Evolutionary conservation across 192 early-diverging fungal genomes (phyloP).

Genomic region (Chytriomyces sp.): DNA sequence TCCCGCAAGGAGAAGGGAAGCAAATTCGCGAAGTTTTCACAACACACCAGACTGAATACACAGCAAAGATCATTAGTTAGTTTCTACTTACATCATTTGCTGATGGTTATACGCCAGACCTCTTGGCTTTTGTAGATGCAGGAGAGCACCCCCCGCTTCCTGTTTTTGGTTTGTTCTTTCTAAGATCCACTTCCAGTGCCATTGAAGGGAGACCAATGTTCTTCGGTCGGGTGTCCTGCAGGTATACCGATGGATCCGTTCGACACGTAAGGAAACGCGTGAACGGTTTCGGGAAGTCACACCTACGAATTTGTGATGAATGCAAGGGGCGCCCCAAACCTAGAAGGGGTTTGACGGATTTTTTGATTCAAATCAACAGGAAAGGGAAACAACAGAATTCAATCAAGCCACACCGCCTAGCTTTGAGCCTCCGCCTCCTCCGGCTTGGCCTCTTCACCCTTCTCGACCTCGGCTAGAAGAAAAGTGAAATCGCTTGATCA

Average conservation of each 20-base stretch:
- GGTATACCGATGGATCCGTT: too few relatives aligned
- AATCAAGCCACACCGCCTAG: conserved; percentile 33
- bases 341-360: neutral
- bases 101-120: neutral
- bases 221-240: too few relatives aligned
- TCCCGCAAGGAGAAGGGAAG: conserved; percentile 25
- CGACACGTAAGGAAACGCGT: too few relatives aligned
- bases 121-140: neutral
- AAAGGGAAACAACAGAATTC: conserved; percentile 14
- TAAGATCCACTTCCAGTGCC: too few relatives aligned
- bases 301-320: too few relatives aligned
- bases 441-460: conserved; percentile 58
- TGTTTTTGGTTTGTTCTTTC: too few relatives aligned
- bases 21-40: neutral
- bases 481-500: conserved; percentile 16
- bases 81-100: neutral
- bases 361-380: neutral
- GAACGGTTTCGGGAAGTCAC: too few relatives aligned
- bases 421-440: conserved; percentile 56
- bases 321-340: too few relatives aligned
- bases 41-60: conserved; percentile 14
- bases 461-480: conserved; percentile 49
- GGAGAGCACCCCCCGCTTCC: neutral
- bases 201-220: too few relatives aligned
- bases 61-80: neutral